Base-by-base conservation (phyloP, 108 stramenopile genomes). In the Pseudonitzschia pungens region DNA sequence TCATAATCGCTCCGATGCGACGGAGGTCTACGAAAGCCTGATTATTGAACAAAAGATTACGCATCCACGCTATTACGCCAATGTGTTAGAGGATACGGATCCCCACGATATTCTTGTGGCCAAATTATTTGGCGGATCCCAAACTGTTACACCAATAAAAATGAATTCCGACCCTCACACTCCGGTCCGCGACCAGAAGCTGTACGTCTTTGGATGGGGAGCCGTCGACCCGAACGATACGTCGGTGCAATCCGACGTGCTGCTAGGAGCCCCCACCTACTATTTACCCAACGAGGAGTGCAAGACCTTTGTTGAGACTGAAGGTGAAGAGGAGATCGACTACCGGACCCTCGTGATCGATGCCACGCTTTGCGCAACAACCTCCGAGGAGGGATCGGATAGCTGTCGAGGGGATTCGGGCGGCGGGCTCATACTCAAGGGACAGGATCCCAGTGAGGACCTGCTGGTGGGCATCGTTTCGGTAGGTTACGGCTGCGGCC, bases 351-450 rank as follows among this genome's bases (percentile, higher is more conserved):
- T 4, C 45, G 44, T 48, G 3, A 68, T 68, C 44, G 40, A 48
- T 48, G 67, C 8, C n/a, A 6, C 67, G 22, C 40, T 48, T 4
- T 68, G 44, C 29, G 44, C 40, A 4, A 68, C 6, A 7, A 45
- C 60, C 51, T 48, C 8, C 21, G 67, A 48, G n/a, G 42, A 68
- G n/a, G 75, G n/a, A 3, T 14, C 60, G 31, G 82, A 83, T 57
- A 73, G 76, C 7, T 83, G 82, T 62, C 74, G 73, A 31, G 71
- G 76, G 22, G 76, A 77, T 32, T 53, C 48, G 11, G 76, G 76
- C 31, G 59, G 76, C 11, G 66, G 66, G 18, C 41, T 77, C 27
- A 32, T 77, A 9, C 1, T 41, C 16, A 8, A 9, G 16, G 74
- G 67, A 22, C 40, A 54, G 43, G 16, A 43, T 2, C 24, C 65